These are phyloP conservation scores for Pythium periplocum DNA, from an alignment of 352 stramenopile genomes.

Conservation along the genomic window DNA sequence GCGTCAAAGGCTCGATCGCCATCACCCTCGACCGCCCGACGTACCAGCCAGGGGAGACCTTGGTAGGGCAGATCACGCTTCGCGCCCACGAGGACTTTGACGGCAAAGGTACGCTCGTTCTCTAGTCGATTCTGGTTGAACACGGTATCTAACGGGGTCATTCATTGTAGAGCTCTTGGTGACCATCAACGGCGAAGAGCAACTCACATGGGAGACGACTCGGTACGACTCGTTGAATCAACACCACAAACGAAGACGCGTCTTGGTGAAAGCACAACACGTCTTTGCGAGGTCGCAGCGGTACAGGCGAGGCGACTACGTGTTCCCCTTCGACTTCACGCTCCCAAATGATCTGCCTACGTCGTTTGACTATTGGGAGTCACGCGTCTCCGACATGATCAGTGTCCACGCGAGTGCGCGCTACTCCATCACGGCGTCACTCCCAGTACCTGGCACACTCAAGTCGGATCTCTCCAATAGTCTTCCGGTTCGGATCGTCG, in stretches of 20 bases:
- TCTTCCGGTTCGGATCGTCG: too few relatives aligned
- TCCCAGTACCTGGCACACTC: too few relatives aligned
- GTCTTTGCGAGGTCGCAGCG: conserved; percentile 4
- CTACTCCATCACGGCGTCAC: too few relatives aligned
- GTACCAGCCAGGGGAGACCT: conserved; percentile 10
- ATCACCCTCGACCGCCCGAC: conserved; percentile 9
- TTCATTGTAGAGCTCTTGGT: conserved; percentile 6
- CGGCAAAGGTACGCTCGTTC: background rate
- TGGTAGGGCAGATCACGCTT: conserved; percentile 5
- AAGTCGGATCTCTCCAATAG: too few relatives aligned
- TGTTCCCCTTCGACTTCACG: conserved; percentile 10
- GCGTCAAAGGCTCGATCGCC: conserved; percentile 9
- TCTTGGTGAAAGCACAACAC: conserved; percentile 9
- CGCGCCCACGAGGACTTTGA: conserved; percentile 4
- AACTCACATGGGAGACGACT: conserved; percentile 11
- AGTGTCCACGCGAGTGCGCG: conserved; percentile 5
- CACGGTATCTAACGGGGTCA: background rate
- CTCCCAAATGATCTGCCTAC: conserved; percentile 7
- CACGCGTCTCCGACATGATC: conserved; percentile 6
- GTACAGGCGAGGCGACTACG: conserved; percentile 9
- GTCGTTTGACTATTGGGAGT: conserved; percentile 7
- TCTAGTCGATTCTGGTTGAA: background rate
- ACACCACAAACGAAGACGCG: conserved; percentile 11
- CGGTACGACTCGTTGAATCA: conserved; percentile 1
- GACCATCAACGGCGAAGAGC: conserved; percentile 9